Evolutionary conservation across 148 eudicot genomes (phyloP), one percentile per base, ranked within the genome.

Genomic region (Amaranthus cruentus): DNA sequence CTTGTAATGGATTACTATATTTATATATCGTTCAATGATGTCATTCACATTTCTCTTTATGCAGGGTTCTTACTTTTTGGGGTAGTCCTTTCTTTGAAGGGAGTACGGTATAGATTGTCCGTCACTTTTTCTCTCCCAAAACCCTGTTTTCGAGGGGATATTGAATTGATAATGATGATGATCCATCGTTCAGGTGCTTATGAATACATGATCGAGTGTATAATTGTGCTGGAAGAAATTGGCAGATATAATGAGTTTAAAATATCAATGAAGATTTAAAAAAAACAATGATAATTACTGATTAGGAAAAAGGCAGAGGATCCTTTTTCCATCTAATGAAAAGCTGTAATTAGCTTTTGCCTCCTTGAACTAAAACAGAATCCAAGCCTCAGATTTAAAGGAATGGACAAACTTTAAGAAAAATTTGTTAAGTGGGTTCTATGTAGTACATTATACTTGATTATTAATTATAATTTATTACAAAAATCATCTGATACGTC

Each of bases 241-340:
- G 57, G 65, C 47, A 66, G 62, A 55, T 52, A 4, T 55, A 68
- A 28, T 28, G 70, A 53, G 56, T 18, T 58, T 60, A 70, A 15
- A 69, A 63, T 55, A 55, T 54, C 56, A 74, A 59, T 59, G 58
- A 70, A 59, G 74, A 69, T 64, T 62, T 52, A 64, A 46, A 68
- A 50, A 58, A 60, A 58, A 57, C 65, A 51, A 14, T 52, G 11
- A 65, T 60, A 55, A n/a, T 59, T 69, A 52, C 75, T 69, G 5
- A 53, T 77, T 74, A 70, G 75, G 78, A 71, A 76, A 73, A 78
- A 75, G 68, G 80, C 50, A 47, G 50, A 56, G 53, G 44, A 78
- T 46, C 46, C 66, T 83, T 83, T 83, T 83, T 74, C 62, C 75
- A 68, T 78, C 47, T 54, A 66, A 76, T 76, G 80, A 78, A 75